Evolutionary conservation across 1,139 yeast species (phyloP), one percentile per base, ranked within the genome.

Genomic region (Spencermartinsiella ligniputridi): DNA sequence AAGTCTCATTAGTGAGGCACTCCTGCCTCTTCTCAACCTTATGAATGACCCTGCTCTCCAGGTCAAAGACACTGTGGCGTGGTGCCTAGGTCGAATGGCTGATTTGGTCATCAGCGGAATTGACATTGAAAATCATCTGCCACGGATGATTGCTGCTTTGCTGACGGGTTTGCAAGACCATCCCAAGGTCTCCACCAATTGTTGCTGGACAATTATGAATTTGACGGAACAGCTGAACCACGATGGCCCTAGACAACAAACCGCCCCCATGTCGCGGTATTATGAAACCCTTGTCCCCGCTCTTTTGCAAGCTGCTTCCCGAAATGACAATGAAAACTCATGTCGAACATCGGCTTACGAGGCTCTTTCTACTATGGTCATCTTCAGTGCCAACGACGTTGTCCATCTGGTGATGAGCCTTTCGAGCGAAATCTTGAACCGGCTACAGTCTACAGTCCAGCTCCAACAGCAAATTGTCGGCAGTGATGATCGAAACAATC

Each of bases 41-140:
- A 88, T 90, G 68, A 70, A 68, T 37, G 97, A 92, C 65, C 75
- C 78, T 20, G 71, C 76, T 29, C 71, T 88, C 52, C 96, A 88
- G 63, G 98, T 92, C 15, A 85, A 88, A 65, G 98, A 92, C 62
- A 90, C 98, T 0, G 96, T 90, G 37, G 95, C 97, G 6, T 92
- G 98, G 98, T 92, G 97, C 68, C 74, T 92, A 50, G 98, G 98
- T 48, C 80, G 97, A 68, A 87, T 92, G 57, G 95, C 97, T 11
- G 97, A 92, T 61, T 69, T 83, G 50, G 92, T 83, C 38, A 77
- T 87, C 51, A 86, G 79, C 48, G 90, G 95, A 3, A 81, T 90
- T 52, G 84, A 83, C 55, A 64, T 78, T 22, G 72, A 76, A 43
- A 67, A 69, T 4, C 83, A 83, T 61, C 72, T 92, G 53, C 85